Evolutionary conservation across 192 early-diverging fungal species (phyloP), one percentile per base, ranked within the genome.

Genomic region (Mycoemilia scoparia): DNA sequence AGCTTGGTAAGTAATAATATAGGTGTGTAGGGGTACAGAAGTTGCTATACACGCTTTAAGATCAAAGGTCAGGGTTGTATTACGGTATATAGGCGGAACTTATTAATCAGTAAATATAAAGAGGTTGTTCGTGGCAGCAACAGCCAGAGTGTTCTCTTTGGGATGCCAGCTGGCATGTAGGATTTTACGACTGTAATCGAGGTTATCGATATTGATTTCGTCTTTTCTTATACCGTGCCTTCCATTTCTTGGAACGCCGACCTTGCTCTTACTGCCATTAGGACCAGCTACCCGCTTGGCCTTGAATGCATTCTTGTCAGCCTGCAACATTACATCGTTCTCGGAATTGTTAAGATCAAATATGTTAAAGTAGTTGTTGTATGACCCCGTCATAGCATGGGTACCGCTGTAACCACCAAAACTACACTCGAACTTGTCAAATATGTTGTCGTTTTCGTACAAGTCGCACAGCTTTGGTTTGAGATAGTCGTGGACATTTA

Each of bases 381-480:
- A 98, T 12, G 89, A 95, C 17, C 91, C 95, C n/a, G 91, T 92
- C 59, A 96, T 66, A 2, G 69, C 81, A 32, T 75, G 90, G 79
- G 69, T 67, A 52, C 88, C 88, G 54, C 91, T 78, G n/a, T n/a
- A n/a, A 22, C 87, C 91, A 56, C 85, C 88, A 44, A 96, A 87
- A 23, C 76, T 89, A 67, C 91, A 96, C 61, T 98, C 95, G 44
- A 98, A 98, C 66, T 98, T 98, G 73, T 98, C 95, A 69, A 98
- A 98, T 54, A 98, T 98, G 54, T 87, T 92, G 59, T 98, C 93
- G 64, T 93, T 98, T 49, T 98, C 93, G 69, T 98, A 98, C 11
- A 98, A 61, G 48, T 98, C 95, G 60, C 95, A 98, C 26, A 98
- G 68, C 58, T 93, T 95, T 57, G 77, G 74, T 57, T 79, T 72